These are phyloP conservation scores for Paramecium biaurelia DNA, from an alignment of 73 alveolate species.

Conservation along the genomic window DNA sequence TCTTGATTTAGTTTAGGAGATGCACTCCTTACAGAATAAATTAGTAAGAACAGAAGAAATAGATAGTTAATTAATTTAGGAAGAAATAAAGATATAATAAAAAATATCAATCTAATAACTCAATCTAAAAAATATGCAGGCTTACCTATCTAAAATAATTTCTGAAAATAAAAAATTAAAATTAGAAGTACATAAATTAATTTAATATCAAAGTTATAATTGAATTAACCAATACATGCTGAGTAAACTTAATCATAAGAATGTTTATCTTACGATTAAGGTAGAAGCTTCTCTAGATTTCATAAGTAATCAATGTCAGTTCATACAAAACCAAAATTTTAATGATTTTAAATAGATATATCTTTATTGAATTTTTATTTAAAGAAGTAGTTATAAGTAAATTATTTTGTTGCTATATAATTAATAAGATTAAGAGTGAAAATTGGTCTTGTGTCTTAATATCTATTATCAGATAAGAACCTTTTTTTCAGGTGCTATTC, in stretches of 20 bases:
- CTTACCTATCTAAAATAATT: neutral
- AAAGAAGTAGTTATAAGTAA: no score
- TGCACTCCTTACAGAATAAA: neutral
- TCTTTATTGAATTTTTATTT: neutral
- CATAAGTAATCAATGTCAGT: neutral
- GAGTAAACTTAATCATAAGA: neutral
- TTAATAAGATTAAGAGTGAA: no score
- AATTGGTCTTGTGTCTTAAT: no score
- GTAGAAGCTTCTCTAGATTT: neutral
- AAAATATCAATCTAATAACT: neutral
- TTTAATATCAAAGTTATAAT: neutral
- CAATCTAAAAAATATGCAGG: neutral
- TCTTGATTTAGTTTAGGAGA: slow-evolving; percentile 5
- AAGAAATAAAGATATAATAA: neutral
- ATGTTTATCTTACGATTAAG: neutral
- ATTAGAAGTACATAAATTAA: neutral
- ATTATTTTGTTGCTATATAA: no score
- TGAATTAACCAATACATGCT: neutral
- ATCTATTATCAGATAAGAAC: no score
- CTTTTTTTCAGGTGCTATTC: no score
- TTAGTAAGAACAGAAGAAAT: neutral
- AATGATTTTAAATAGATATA: neutral
- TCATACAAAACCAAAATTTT: neutral
- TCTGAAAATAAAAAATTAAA: neutral
- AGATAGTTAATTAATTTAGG: neutral